Percentiles rank a stretch among this genome's conserved stretches.
Evolutionary conservation across 805 yeast species (phyloP).

Genomic region (Wickerhamomyces mucosus): DNA sequence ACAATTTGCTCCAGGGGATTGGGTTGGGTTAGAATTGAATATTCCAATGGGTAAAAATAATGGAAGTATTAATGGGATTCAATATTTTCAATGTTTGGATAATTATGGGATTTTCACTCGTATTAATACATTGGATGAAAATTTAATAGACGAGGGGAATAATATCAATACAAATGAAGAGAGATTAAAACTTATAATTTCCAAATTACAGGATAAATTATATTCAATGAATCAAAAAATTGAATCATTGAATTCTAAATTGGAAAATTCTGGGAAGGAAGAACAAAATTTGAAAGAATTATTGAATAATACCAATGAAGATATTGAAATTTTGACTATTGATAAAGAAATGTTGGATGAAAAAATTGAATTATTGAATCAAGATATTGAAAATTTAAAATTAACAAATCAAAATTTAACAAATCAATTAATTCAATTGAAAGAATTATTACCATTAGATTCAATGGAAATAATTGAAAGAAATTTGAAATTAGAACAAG

Average conservation of each 20-base stretch:
- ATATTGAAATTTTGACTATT: conserved; percentile 24
- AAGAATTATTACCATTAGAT: conserved; percentile 13
- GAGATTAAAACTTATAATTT: conserved; percentile 25
- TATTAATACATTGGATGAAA: conserved; percentile 9
- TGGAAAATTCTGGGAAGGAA: conserved; percentile 20
- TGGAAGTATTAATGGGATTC: conserved; percentile 55
- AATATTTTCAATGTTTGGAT: conserved; percentile 54
- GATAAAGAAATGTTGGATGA: conserved; percentile 37
- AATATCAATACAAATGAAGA: conserved; percentile 2
- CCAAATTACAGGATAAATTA: conserved; percentile 37
- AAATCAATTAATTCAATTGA: conserved; percentile 5
- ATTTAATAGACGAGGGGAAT: not conserved
- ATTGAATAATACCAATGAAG: conserved; percentile 17
- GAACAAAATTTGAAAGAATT: conserved; percentile 21
- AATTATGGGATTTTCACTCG: conserved; percentile 41
- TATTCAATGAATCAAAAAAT: conserved; percentile 24
- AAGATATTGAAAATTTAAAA: conserved; percentile 10
- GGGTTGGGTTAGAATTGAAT: conserved; percentile 80
- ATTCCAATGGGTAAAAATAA: conserved; percentile 75
- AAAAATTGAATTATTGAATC: conserved; percentile 22
- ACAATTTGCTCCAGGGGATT: conserved; percentile 50
- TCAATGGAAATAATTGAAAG: conserved; percentile 15
- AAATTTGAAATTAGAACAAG: conserved; percentile 32
- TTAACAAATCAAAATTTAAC: conserved; percentile 5
- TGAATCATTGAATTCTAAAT: conserved; percentile 16